These are phyloP conservation scores for Nakaseomyces kungkrabaensis DNA, from an alignment of 1,139 yeast genomes.

Conservation along the genomic window DNA sequence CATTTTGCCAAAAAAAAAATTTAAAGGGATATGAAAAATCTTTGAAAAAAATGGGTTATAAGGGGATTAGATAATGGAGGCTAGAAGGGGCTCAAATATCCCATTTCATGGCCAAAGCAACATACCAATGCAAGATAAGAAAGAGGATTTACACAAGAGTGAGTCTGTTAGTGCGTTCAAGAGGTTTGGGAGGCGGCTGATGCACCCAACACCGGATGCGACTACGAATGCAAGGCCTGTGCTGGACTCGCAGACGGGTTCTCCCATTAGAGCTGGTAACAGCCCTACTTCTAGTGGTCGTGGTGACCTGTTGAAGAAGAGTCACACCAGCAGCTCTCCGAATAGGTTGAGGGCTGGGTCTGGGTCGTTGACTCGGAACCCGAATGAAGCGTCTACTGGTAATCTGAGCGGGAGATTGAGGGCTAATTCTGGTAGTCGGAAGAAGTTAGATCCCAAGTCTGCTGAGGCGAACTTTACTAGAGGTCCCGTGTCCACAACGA, in stretches of 20 bases:
- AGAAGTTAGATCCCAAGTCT: not conserved
- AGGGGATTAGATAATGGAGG: not conserved
- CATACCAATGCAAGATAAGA: not conserved
- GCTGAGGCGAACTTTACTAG: not conserved
- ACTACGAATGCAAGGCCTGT: slow-evolving; percentile 1
- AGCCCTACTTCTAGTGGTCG: slow-evolving; percentile 2
- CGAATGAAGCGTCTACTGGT: not conserved
- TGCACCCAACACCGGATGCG: not conserved
- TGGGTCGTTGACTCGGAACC: not conserved
- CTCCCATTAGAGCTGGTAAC: not conserved
- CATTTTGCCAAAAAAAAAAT: too few relatives aligned
- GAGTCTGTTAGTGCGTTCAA: slow-evolving; percentile 15
- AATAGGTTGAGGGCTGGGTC: not conserved
- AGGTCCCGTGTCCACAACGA: slow-evolving; percentile 4
- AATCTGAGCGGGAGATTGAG: not conserved
- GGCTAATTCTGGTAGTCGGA: not conserved
- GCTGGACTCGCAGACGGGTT: not conserved
- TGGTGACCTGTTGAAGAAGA: not conserved
- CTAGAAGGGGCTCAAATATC: too few relatives aligned
- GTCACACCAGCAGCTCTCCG: slow-evolving; percentile 1
- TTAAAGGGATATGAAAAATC: too few relatives aligned
- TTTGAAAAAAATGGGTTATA: not conserved
- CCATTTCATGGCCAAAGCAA: too few relatives aligned
- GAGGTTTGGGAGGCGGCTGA: slow-evolving; percentile 16
- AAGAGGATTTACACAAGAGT: slow-evolving; percentile 6